Conservation (phyloP, 2,329 filamentous ascomycete species). For the Raffaelea arxii region DNA sequence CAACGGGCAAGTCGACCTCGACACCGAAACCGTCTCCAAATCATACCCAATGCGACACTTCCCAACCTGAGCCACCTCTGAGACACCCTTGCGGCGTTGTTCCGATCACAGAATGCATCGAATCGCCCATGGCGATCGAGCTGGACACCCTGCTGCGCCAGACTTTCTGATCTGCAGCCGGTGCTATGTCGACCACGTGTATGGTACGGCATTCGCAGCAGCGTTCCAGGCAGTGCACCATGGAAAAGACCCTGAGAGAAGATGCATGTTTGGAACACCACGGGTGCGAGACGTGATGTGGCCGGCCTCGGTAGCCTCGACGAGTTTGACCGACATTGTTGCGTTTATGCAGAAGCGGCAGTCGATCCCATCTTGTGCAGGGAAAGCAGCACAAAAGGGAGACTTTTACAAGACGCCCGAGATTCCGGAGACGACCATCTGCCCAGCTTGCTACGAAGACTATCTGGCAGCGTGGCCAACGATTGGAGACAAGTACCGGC, state of each 20-base stretch:
- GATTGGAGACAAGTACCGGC: neutral
- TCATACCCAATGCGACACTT: neutral
- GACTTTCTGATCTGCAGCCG: neutral
- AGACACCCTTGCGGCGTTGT: neutral
- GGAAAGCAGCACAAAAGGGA: neutral
- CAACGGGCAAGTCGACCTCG: neutral
- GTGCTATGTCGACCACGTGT: neutral
- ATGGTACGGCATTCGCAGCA: neutral
- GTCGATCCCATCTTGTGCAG: neutral
- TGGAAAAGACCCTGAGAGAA: neutral
- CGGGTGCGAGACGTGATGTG: neutral
- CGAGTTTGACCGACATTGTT: neutral
- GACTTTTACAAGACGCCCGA: neutral
- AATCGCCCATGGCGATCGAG: neutral
- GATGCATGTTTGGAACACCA: neutral
- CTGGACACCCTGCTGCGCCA: neutral
- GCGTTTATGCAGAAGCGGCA: neutral
- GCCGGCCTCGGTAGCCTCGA: neutral
- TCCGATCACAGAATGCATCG: neutral
- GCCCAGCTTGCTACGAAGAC: neutral
- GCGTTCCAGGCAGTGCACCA: neutral
- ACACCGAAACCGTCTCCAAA: neutral
- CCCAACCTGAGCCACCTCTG: neutral
- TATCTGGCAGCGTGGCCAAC: neutral
- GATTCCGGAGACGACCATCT: neutral